Evolutionary conservation across 768 basidiomycete species (phyloP).

Genomic region (Lentinula lateritia): DNA sequence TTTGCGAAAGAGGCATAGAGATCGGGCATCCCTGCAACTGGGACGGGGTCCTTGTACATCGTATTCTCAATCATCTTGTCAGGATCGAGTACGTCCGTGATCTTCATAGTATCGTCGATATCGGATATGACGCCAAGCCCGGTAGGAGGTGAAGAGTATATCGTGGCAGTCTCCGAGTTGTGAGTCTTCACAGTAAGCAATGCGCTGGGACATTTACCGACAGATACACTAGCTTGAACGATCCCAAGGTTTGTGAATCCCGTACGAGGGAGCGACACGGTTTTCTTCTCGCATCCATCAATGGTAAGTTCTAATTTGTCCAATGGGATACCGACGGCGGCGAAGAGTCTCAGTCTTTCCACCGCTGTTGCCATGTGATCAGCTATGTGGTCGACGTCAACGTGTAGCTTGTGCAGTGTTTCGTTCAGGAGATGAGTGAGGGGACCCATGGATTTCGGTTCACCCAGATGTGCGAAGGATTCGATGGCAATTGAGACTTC

Average conservation of each 20-base stretch:
- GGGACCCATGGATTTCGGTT: not conserved
- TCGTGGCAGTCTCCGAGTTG: slow-evolving; percentile 16
- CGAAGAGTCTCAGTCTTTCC: slow-evolving; percentile 28
- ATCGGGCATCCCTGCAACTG: slow-evolving; percentile 41
- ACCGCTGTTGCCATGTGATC: slow-evolving; percentile 19
- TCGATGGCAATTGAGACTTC: not conserved
- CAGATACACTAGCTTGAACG: slow-evolving; percentile 23
- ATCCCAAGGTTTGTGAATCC: slow-evolving; percentile 27
- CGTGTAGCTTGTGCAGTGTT: not conserved
- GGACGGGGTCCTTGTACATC: slow-evolving; percentile 31
- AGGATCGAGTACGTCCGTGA: slow-evolving; percentile 32
- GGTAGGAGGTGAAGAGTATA: slow-evolving; percentile 28
- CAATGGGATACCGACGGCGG: slow-evolving; percentile 24
- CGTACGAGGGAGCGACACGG: slow-evolving; percentile 21
- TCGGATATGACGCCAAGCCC: slow-evolving; percentile 42
- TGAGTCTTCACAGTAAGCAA: slow-evolving; percentile 8
- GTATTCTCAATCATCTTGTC: slow-evolving; percentile 29
- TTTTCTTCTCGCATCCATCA: slow-evolving; percentile 20
- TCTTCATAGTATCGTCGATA: slow-evolving; percentile 40
- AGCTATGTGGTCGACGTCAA: slow-evolving; percentile 15
- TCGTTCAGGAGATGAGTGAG: not conserved
- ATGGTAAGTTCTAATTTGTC: slow-evolving; percentile 27
- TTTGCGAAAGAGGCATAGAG: slow-evolving; percentile 31
- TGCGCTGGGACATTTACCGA: slow-evolving; percentile 23
- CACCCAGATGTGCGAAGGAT: not conserved